Base-by-base conservation (phyloP, 2,329 filamentous ascomycete species). In the Rhexocercosporidium sp. region DNA sequence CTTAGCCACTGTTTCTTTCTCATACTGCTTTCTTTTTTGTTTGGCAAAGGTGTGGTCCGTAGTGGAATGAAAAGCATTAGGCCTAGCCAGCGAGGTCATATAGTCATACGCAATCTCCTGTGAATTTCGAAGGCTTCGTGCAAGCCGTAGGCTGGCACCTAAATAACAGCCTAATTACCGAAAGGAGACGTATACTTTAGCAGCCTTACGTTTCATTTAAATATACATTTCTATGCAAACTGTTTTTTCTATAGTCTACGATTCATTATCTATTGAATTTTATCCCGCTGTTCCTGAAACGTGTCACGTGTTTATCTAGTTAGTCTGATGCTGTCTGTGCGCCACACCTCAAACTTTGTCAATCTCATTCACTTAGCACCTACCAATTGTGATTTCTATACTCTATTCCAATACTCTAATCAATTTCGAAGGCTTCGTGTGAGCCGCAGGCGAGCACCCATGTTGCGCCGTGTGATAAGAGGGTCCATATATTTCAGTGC, bases 181-280 rank as follows among this genome's bases (percentile, higher is more conserved):
- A 57, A 57, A 12, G 29, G 18, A 57, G 53, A 53, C 49, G 49
- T 29, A 53, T 53, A 53, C 22, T 53, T 31, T 31, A 31, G 29
- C 11, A 41, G 16, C 29, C 29, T 31, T 41, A 41, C 3, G 29
- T 31, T 31, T 31, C 9, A 31, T 31, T 31, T 31, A 31, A 31
- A 31, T 1, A 41, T 41, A 3, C 1, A 41, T 41, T 41, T 41
- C 9, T 41, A 41, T 41, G 2, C 11, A 41, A 41, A 18, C 37
- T 41, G 37, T 41, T 41, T 41, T 18, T 41, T 41, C 3, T 41
- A 41, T 41, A 41, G 11, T 14, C 37, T 41, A 31, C 1, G 1
- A 41, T 41, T 41, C 37, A 41, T 3, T 41, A 41, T 41, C 16
- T 18, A 41, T 11, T 41, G 2, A 41, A 41, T 18, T 41, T 14